A percentile compares a stretch with the other conserved stretches of the same genome.
phyloP scores from a whole-genome alignment of 2,329 filamentous ascomycete species.

The Trichoderma harzianum region DNA sequence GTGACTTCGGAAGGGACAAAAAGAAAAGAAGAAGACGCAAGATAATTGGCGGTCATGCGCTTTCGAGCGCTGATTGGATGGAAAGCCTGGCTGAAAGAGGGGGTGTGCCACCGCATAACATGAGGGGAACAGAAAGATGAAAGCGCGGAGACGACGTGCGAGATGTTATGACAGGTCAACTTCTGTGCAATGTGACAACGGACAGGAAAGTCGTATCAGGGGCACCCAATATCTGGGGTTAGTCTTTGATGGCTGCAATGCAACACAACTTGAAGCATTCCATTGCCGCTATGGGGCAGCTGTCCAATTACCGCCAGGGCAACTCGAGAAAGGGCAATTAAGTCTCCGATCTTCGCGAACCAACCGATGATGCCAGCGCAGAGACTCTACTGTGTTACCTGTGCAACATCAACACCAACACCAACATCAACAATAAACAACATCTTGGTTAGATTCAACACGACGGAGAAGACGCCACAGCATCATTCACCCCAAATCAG shows the following conservation, averaged over 20 bases:
- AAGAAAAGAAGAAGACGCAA: not conserved
- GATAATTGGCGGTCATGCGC: not conserved
- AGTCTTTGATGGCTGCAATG: constrained; percentile 7
- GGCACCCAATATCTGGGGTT: constrained; percentile 10
- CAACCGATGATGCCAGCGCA: not conserved
- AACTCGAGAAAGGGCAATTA: not conserved
- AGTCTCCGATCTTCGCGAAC: not conserved
- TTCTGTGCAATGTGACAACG: not conserved
- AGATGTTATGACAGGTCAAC: constrained; percentile 4
- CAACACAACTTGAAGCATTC: not conserved
- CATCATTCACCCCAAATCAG: not conserved
- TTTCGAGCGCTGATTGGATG: not conserved
- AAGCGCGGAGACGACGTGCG: not conserved
- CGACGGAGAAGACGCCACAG: not conserved
- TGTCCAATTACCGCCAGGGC: not conserved
- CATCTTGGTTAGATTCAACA: not conserved
- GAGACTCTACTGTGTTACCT: not conserved
- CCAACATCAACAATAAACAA: not conserved
- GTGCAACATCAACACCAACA: not conserved
- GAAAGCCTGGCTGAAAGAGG: not conserved
- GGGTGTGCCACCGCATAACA: not conserved
- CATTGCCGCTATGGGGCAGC: not conserved
- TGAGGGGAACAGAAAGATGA: not conserved
- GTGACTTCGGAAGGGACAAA: not conserved
- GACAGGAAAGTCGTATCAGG: constrained; percentile 10